Evolutionary conservation across 106 monocot species (phyloP).

Genomic region (Xerophyta viscosa): DNA sequence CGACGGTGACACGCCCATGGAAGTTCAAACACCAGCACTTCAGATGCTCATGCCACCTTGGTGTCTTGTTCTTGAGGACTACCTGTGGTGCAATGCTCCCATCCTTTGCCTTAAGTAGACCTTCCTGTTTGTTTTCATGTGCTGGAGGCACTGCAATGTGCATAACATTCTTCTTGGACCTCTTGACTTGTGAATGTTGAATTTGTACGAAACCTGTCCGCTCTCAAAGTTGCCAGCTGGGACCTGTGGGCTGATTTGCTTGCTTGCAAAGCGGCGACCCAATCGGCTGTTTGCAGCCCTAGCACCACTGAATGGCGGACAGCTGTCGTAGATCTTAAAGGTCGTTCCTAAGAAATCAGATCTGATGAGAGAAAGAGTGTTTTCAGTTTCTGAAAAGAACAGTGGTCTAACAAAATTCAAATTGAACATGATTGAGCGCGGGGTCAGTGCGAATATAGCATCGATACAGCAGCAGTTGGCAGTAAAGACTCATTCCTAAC

Average conservation of each 20-base stretch:
- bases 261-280: constrained; percentile 50
- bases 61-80: constrained; percentile 60
- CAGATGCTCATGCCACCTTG: constrained; percentile 84
- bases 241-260: constrained; percentile 59
- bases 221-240: constrained; percentile 46
- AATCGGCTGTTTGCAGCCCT: constrained; percentile 36
- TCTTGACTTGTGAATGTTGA: constrained; percentile 64
- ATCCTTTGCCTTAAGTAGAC: background rate
- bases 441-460: too few relatives aligned
- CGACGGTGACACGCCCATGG: constrained; percentile 77
- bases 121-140: constrained; percentile 3
- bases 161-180: constrained; percentile 74
- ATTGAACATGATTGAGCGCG: too few relatives aligned
- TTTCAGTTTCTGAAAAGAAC: background rate
- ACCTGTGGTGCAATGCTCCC: background rate
- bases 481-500: constrained; percentile 19
- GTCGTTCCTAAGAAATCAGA: constrained; percentile 67
- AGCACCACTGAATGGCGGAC: constrained; percentile 43
- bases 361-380: constrained; percentile 14
- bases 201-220: constrained; percentile 55
- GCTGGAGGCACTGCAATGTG: constrained; percentile 20
- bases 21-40: constrained; percentile 96
- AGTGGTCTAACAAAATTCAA: background rate
- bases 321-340: constrained; percentile 60
- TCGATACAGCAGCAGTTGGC: background rate